Percentiles rank a stretch among this genome's conserved stretches.
Conservation (phyloP, 768 basidiomycete species). For the Leucosporidium yakuticum region DNA sequence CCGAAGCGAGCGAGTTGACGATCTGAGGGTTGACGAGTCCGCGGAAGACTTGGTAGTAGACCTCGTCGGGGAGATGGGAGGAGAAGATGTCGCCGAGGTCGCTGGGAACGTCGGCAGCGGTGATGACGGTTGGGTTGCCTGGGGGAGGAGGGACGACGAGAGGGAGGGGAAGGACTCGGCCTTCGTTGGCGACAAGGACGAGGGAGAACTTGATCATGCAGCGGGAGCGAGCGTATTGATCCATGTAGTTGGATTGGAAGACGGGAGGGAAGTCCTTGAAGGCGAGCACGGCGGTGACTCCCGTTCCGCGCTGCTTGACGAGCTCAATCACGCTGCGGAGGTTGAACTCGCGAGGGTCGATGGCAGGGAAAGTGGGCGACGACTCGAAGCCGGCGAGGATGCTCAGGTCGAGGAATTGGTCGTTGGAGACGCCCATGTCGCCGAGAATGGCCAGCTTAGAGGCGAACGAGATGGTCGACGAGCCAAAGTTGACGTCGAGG, state of each 20-base stretch:
- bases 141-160: slow-evolving; percentile 51
- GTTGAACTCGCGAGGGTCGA: slow-evolving; percentile 41
- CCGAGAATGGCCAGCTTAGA: slow-evolving; percentile 70
- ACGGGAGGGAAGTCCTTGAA: slow-evolving; percentile 70
- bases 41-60: slow-evolving; percentile 92
- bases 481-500: slow-evolving; percentile 71
- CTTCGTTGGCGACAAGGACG: slow-evolving; percentile 72
- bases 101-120: slow-evolving; percentile 76
- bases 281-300: slow-evolving; percentile 58
- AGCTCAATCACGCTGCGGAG: slow-evolving; percentile 38
- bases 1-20: slow-evolving; percentile 88
- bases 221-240: slow-evolving; percentile 80
- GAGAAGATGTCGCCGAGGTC: slow-evolving; percentile 96
- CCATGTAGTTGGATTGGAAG: slow-evolving; percentile 69
- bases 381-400: slow-evolving; percentile 86
- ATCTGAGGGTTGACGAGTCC: slow-evolving; percentile 83
- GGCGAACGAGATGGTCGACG: slow-evolving; percentile 66
- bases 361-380: slow-evolving; percentile 49
- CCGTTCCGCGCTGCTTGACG: slow-evolving; percentile 29
- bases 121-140: slow-evolving; percentile 49
- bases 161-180: slow-evolving; percentile 45
- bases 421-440: slow-evolving; percentile 63
- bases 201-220: slow-evolving; percentile 88
- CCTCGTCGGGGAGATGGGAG: slow-evolving; percentile 84
- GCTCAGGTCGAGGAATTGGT: slow-evolving; percentile 90